Percentiles rank a stretch among this genome's conserved stretches.
These are phyloP conservation scores for Agrocybe praecox DNA, from an alignment of 768 basidiomycete species.

Conservation along the genomic window DNA sequence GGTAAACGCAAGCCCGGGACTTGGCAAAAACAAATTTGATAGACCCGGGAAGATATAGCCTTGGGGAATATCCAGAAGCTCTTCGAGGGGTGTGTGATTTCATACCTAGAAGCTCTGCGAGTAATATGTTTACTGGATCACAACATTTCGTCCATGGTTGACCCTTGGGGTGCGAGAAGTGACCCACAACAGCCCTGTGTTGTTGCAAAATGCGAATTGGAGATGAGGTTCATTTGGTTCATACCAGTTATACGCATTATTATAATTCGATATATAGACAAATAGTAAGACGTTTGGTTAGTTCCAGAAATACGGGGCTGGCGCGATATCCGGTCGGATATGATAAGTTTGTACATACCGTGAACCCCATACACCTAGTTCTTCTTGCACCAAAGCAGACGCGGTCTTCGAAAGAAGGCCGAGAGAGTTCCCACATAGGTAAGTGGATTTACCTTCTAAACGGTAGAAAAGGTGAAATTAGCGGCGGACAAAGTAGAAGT, in stretches of 20 bases:
- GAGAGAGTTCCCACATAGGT: constrained; percentile 96
- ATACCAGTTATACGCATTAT: background rate
- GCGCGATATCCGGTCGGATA: constrained; percentile 1
- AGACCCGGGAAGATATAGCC: constrained; percentile 8
- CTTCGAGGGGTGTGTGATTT: constrained; percentile 4
- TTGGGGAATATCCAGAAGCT: too few relatives aligned
- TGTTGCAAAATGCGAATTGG: constrained; percentile 1
- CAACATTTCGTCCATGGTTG: constrained; percentile 85
- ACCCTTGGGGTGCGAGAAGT: constrained; percentile 85
- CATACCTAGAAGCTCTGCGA: constrained; percentile 85
- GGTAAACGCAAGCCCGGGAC: constrained; percentile 19
- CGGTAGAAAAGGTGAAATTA: constrained; percentile 1
- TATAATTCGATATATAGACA: constrained; percentile 13
- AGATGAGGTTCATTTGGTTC: background rate
- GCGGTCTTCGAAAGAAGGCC: constrained; percentile 82
- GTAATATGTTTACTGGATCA: constrained; percentile 67
- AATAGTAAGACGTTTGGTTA: constrained; percentile 16
- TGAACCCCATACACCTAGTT: constrained; percentile 82
- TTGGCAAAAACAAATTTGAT: background rate
- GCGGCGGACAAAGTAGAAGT: background rate
- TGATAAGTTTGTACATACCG: constrained; percentile 40
- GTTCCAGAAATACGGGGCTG: background rate
- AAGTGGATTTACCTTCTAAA: constrained; percentile 64
- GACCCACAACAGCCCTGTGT: constrained; percentile 80
- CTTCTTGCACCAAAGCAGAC: constrained; percentile 72